These are phyloP conservation scores for Pontederia paniculata DNA, from an alignment of 176 grass and related monocot species.

Conservation along the genomic window DNA sequence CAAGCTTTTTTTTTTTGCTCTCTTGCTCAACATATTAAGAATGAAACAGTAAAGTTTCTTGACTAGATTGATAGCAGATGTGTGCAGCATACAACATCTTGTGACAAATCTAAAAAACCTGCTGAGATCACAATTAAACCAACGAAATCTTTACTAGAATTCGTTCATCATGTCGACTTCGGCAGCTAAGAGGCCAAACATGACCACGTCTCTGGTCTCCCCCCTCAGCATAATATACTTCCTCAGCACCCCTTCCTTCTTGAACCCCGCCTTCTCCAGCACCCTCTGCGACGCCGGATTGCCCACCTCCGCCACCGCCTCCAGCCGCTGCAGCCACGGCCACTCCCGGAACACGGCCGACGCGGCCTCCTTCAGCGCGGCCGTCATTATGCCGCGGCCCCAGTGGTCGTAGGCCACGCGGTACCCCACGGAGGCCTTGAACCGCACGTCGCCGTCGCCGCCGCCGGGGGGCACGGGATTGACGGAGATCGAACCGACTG, in stretches of 20 bases:
- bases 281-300: conserved; percentile 40
- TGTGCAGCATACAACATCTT: too few species aligned
- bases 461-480: conserved; percentile 29
- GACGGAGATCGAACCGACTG: conserved; percentile 43
- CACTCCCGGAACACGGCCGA: conserved; percentile 32
- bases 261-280: conserved; percentile 54
- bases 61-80: too few species aligned
- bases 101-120: too few species aligned
- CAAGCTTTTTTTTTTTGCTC: too few species aligned
- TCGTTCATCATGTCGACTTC: not conserved
- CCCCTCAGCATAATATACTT: conserved; percentile 18
- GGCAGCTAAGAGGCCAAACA: conserved; percentile 40
- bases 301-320: conserved; percentile 31
- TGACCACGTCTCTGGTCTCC: conserved; percentile 16
- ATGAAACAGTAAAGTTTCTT: too few species aligned
- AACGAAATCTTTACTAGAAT: too few species aligned
- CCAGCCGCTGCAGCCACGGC: conserved; percentile 39
- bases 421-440: conserved; percentile 38
- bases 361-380: conserved; percentile 28
- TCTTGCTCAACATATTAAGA: too few species aligned
- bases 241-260: conserved; percentile 33
- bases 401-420: conserved; percentile 26
- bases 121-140: too few species aligned
- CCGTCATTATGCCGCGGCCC: conserved; percentile 30
- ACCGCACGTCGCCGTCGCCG: conserved; percentile 3